Base-by-base conservation (phyloP, 2,329 filamentous ascomycete genomes). In the Fusarium acutatum region DNA sequence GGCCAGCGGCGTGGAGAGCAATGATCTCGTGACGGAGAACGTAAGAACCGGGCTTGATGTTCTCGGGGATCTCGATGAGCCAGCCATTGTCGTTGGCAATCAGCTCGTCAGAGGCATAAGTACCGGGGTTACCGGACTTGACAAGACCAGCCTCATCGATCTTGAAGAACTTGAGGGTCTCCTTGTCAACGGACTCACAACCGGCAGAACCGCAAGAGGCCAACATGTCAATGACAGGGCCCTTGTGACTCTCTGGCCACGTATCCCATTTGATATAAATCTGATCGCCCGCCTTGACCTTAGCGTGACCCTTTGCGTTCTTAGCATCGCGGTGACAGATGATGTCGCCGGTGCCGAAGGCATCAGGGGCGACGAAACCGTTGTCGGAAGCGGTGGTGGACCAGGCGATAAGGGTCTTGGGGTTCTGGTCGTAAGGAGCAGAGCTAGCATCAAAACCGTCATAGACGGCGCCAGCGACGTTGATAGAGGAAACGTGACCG, bases 191-290 rank as follows among this genome's bases (percentile, higher is more conserved):
- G 2, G 81, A 79, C 59, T 86, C 83, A 80, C 88, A 91, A 79
- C 90, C 86, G 40, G 84, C 86, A 62, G 84, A 82, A 41, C 77
- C 76, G 83, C 89, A 90, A 77, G 86, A 84, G 69, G 91, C 91
- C 41, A 92, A 83, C 84, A 92, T 92, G 81, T 87, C 87, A 71
- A 92, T 85, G 78, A 92, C 87, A 30, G 91, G 90, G 3, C 87
- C 84, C 65, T 82, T 75, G 80, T 87, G 86, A 15, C 77, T 80
- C 28, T 72, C 44, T 43, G 84, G 83, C 85, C 85, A 87, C 35
- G 72, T 77, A 37, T 80, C 80, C 85, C 85, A 87, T 71, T 82
- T 78, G 71, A 86, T 35, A 72, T 66, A 75, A 72, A 87, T 79
- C 65, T 77, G 52, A 83, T 67, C 85, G 50, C 84, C 84, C 3